These are phyloP conservation scores for Dorcoceras hygrometricum DNA, from an alignment of 257 asterid genomes.

Conservation along the genomic window DNA sequence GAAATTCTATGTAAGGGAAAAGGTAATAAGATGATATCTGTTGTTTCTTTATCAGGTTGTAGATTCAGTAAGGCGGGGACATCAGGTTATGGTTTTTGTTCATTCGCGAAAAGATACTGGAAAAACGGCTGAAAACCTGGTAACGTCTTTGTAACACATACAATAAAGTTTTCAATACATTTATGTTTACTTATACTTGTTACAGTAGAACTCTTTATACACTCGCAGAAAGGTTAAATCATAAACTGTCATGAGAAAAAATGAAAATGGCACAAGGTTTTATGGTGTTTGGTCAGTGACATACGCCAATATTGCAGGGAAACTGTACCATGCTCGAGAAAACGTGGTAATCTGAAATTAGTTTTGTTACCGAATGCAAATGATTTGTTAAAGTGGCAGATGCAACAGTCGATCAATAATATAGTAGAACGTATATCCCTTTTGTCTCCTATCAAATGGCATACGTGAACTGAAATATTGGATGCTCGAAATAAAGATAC, in stretches of 20 bases:
- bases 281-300: not conserved
- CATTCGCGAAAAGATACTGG: constrained; percentile 98
- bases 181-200: not conserved
- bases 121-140: constrained; percentile 93
- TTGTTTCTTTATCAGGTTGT: constrained; percentile 49
- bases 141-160: constrained; percentile 27
- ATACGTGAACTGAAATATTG: not conserved
- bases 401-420: not conserved
- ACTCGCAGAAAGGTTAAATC: not conserved
- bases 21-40: constrained; percentile 15
- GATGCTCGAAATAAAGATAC: not conserved
- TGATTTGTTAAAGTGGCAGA: not conserved
- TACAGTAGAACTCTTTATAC: not conserved
- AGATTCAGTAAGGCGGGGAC: constrained; percentile 84
- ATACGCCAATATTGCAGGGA: not conserved
- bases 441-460: not conserved
- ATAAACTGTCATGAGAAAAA: not conserved
- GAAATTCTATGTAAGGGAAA: constrained; percentile 8
- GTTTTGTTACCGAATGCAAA: not conserved
- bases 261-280: not conserved
- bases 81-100: constrained; percentile 97
- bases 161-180: constrained; percentile 9
- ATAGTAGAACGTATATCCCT: not conserved
- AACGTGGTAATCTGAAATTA: not conserved
- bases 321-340: not conserved